These are phyloP conservation scores for Coniochaeta sp. DNA, from an alignment of 2,329 filamentous ascomycete species.

Conservation along the genomic window DNA sequence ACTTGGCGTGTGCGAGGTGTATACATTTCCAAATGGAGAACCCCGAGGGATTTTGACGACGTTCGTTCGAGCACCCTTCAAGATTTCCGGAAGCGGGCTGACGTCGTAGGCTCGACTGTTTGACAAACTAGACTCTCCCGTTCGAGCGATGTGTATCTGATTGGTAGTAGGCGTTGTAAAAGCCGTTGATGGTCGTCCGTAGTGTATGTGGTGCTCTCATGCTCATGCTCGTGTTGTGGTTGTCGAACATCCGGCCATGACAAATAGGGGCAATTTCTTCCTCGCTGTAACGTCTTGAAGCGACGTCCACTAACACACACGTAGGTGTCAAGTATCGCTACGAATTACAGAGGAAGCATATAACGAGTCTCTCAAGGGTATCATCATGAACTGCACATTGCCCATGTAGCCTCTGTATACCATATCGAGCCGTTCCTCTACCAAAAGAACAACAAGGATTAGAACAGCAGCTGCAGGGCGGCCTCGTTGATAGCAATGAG, in stretches of 20 bases:
- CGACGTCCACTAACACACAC: not conserved
- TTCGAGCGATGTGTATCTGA: not conserved
- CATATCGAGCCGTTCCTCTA: not conserved
- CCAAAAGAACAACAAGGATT: not conserved
- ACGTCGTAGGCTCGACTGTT: not conserved
- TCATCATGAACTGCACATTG: not conserved
- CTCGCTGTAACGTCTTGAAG: not conserved
- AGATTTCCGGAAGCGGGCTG: not conserved
- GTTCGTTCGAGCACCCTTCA: not conserved
- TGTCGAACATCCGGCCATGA: not conserved
- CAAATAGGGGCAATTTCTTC: not conserved
- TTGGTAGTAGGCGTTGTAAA: not conserved
- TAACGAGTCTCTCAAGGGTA: not conserved
- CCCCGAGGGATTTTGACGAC: not conserved
- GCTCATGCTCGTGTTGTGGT: not conserved
- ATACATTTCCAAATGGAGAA: not conserved
- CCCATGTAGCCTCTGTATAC: not conserved
- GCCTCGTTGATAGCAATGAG: not conserved
- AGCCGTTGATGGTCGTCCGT: not conserved
- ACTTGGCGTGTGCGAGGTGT: not conserved
- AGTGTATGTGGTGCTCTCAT: not conserved
- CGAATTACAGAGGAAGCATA: not conserved
- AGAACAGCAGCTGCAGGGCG: not conserved
- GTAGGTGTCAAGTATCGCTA: not conserved
- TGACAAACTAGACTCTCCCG: not conserved